Evolutionary conservation across 2,329 filamentous ascomycete genomes (phyloP), one percentile per base, ranked within the genome.

Genomic region (Polytolypa hystricis): DNA sequence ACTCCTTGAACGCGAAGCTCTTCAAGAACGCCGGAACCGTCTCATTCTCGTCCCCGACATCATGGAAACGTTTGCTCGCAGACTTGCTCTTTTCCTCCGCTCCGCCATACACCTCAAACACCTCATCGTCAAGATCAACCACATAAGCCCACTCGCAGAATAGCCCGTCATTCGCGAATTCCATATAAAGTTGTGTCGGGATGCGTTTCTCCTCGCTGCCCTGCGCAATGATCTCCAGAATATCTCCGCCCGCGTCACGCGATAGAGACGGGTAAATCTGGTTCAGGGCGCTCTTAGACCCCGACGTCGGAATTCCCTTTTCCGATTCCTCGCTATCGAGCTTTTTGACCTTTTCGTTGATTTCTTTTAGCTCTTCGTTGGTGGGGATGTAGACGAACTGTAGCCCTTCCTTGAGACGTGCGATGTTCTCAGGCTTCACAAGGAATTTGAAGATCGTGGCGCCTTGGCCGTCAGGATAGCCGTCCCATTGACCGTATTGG

Each of bases 401-500:
- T 7, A 53, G 37, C 6, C 42, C 48, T 3, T 38, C 32, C 11
- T 46, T 46, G 14, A 55, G 44, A 20, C 43, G 40, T 6, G 36
- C 29, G 35, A 55, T 42, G 32, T 54, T 54, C 15, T 19, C 41
- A 0, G 44, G 33, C 5, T 19, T 30, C 3, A 20, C 11, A n/a
- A 54, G 41, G 42, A 54, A 54, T 20, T 36, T 7, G 26, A 53
- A 38, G 32, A 55, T 42, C 0, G 9, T 29, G 4, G 33, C 11
- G 11, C 53, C 54, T 38, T 52, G 47, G 12, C 50, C 49, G 8
- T 42, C 32, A 8, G 46, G 47, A 37, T 49, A 47, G 35, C 49
- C 51, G 33, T 56, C 51, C 30, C 38, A 52, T 30, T 55, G 50
- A 10, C 45, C 42, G 35, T 54, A 53, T 30, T 57, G 51, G 11